A percentile compares a stretch with the other conserved stretches of the same genome.
phyloP scores from a whole-genome alignment of 1,139 yeast species.

The Taphrina betulina region DNA sequence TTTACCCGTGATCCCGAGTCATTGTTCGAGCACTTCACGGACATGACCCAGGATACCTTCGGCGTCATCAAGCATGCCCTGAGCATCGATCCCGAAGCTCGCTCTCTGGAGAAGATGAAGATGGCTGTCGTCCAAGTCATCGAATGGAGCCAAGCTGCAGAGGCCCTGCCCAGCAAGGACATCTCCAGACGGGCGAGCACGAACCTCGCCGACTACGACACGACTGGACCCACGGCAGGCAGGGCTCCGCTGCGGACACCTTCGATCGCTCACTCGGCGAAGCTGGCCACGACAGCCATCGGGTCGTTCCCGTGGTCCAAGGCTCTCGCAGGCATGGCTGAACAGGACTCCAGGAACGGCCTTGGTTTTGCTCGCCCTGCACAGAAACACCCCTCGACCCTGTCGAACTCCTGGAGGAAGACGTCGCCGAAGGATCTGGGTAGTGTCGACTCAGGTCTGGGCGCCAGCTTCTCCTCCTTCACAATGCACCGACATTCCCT shows the following conservation, averaged over 20 bases:
- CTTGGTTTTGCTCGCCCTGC: conserved; percentile 28
- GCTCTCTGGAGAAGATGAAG: conserved; percentile 63
- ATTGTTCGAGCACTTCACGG: conserved; percentile 84
- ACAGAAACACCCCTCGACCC: conserved; percentile 13
- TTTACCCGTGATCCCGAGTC: conserved; percentile 88
- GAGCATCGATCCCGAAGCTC: conserved; percentile 82
- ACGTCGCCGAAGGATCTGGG: conserved; percentile 10
- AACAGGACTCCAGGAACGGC: conserved; percentile 24
- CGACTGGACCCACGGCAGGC: conserved; percentile 37
- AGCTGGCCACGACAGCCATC: conserved; percentile 4
- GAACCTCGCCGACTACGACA: conserved; percentile 29
- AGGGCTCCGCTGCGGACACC: conserved; percentile 51
- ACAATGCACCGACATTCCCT: conserved; percentile 3
- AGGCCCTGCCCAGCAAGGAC: conserved; percentile 42
- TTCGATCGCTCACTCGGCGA: conserved; percentile 37
- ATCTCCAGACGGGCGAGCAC: conserved; percentile 29
- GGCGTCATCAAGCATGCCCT: conserved; percentile 74
- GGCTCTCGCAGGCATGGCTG: conserved; percentile 27
- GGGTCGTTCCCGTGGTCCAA: conserved; percentile 32
- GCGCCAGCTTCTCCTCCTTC: conserved; percentile 16
- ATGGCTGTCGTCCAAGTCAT: conserved; percentile 60
- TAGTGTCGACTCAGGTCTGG: conserved; percentile 23
- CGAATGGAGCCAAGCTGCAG: conserved; percentile 83
- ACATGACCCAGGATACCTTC: conserved; percentile 83
- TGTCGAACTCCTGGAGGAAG: conserved; percentile 23